Conservation (phyloP, 1,284 basidiomycete genomes). For the Irpex sp. region DNA sequence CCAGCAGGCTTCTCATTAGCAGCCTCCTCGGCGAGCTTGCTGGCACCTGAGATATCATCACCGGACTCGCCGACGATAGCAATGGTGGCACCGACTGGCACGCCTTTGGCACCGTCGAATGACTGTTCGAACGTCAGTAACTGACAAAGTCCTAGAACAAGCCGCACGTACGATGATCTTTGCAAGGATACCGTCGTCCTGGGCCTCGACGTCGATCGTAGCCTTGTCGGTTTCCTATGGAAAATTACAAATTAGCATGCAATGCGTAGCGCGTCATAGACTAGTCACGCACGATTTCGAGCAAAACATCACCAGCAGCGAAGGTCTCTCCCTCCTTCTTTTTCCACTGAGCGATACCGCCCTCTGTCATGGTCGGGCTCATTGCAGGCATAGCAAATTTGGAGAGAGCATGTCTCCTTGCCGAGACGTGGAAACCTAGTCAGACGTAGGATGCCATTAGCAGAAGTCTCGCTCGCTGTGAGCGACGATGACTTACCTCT, state of each 20-base stretch:
- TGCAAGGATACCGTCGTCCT: constrained; percentile 93
- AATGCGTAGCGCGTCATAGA: not conserved
- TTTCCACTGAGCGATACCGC: constrained; percentile 97
- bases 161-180: constrained; percentile 73
- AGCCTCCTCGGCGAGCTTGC: constrained; percentile 71
- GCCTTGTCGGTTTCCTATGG: constrained; percentile 97
- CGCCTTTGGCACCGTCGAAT: constrained; percentile 81
- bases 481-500: constrained; percentile 47
- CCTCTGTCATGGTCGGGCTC: constrained; percentile 99
- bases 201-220: constrained; percentile 98
- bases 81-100: constrained; percentile 84
- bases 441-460: constrained; percentile 3
- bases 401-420: constrained; percentile 73
- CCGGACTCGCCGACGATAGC: constrained; percentile 92
- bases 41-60: constrained; percentile 85
- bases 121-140: constrained; percentile 4
- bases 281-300: constrained; percentile 76
- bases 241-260: constrained; percentile 3
- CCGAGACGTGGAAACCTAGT: constrained; percentile 80
- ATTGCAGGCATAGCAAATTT: constrained; percentile 98
- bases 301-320: constrained; percentile 86
- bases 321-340: constrained; percentile 94
- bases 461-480: constrained; percentile 2
- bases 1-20: constrained; percentile 35
- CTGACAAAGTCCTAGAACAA: not conserved